phyloP scores from a whole-genome alignment of 345 rosid genomes.

The Eucalyptus erythrocorys region DNA sequence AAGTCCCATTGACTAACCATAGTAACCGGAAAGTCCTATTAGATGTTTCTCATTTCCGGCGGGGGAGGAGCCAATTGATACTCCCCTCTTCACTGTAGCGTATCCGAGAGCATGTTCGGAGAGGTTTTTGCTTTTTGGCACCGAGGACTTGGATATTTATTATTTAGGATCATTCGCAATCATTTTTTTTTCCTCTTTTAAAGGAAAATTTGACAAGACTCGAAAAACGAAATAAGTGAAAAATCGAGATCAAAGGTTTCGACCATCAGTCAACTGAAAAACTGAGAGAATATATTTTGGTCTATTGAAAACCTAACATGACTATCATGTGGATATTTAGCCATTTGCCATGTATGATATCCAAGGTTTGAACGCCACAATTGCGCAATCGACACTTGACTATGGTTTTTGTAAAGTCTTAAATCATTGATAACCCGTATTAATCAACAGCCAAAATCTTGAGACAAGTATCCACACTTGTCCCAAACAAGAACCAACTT shows the following conservation, averaged over 20 bases:
- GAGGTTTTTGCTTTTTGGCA: neutral
- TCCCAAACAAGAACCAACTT: neutral
- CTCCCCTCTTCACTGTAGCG: neutral
- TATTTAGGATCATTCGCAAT: neutral
- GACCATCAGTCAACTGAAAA: accelerated
- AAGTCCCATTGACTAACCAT: neutral
- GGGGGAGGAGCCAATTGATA: neutral
- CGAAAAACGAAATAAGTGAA: neutral
- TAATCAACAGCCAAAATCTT: neutral
- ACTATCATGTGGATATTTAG: neutral
- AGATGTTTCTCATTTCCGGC: neutral
- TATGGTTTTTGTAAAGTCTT: neutral
- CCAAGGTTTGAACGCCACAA: neutral
- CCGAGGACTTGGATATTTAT: neutral
- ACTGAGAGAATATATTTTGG: neutral
- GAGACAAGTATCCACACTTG: neutral
- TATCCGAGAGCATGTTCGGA: neutral
- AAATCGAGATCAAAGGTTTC: neutral
- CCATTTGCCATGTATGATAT: neutral
- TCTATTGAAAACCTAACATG: neutral
- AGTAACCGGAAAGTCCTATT: neutral
- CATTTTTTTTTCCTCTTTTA: neutral
- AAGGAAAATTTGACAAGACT: neutral
- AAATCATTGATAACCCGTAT: no score
- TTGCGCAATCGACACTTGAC: neutral